Base-by-base conservation (phyloP, 2,329 filamentous ascomycete genomes). In the Botryotinia convoluta region DNA sequence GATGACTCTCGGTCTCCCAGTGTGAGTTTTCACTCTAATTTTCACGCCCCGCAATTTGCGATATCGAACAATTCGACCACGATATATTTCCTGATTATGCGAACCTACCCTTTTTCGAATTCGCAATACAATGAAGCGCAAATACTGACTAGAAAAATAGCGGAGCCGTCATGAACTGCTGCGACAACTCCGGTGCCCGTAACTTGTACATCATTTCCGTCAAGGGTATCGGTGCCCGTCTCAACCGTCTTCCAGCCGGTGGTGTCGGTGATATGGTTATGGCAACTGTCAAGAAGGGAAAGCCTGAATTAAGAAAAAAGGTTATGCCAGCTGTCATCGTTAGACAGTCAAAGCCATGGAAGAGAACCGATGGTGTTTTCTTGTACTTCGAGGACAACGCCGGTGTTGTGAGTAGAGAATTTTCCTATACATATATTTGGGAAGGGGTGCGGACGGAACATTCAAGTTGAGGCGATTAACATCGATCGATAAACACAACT, bases 351-450 rank as follows among this genome's bases (percentile, higher is more conserved):
- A 99, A 99, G 92, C 96, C 96, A 83, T 99, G 96, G 96, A 95
- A 96, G 90, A 92, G 96, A 86, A 93, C 93, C 81, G 96, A 99
- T 86, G 97, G 96, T 87, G 93, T 98, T 83, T 99, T 94, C 91
- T 91, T 99, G 82, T 99, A 99, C 91, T 99, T 99, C 84, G 96
- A 99, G 93, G 97, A 99, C 88, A 99, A 99, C 87, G 96, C 96
- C 85, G 96, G 96, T 91, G 96, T 99, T 83, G 93, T 95, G 87
- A 86, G 93, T 94, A 67, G 29, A 69, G 26, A 72, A 51, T 74
- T 75, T 69, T 73, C 64, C 64, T 74, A 45, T 73, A 63, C 39
- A 63, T 64, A 35, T 22, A 35, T 45, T 67, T 60, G 20, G 60
- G 54, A 42, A 59, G 39, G n/a, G 57, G 4, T 45, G 10, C 69